phyloP scores from a whole-genome alignment of 2,329 filamentous ascomycete genomes.

The Colletotrichum spaethianum region DNA sequence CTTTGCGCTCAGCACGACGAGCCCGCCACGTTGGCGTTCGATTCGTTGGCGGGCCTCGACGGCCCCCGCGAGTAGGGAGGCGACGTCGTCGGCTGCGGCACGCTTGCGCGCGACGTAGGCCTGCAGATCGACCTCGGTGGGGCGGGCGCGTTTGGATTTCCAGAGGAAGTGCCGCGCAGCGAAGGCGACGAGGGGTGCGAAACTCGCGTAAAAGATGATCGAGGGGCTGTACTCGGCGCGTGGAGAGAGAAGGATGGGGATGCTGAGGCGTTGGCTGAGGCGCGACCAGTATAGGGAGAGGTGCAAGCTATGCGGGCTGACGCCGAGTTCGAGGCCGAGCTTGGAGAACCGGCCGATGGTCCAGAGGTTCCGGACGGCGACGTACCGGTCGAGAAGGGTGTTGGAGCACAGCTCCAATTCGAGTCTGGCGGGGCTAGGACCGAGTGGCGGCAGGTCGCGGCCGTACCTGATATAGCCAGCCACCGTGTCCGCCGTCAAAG shows the following conservation, averaged over 20 bases:
- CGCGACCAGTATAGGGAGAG: conserved; percentile 64
- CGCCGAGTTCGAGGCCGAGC: conserved; percentile 60
- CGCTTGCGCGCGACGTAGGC: conserved; percentile 52
- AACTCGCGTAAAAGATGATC: conserved; percentile 55
- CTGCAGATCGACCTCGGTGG: conserved; percentile 36
- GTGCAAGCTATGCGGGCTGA: conserved; percentile 58
- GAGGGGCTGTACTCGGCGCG: conserved; percentile 46
- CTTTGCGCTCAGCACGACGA: conserved; percentile 65
- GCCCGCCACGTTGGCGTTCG: conserved; percentile 54
- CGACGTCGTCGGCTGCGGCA: conserved; percentile 61
- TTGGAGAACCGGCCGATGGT: conserved; percentile 57
- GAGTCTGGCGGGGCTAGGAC: conserved; percentile 49
- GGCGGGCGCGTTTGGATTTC: conserved; percentile 15
- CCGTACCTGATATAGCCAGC: conserved; percentile 56
- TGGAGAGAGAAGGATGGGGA: conserved; percentile 59
- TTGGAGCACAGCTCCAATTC: conserved; percentile 60
- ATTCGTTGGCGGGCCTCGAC: conserved; percentile 56
- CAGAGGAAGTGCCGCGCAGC: conserved; percentile 53
- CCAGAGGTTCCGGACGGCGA: conserved; percentile 61
- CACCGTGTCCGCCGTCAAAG: conserved; percentile 47
- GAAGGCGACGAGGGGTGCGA: conserved; percentile 57
- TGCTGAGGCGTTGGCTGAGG: conserved; percentile 58
- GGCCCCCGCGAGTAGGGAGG: conserved; percentile 57
- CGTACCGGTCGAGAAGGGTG: conserved; percentile 52
- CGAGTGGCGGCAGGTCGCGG: conserved; percentile 50